Conservation (phyloP, 1,284 basidiomycete species). For the Flammula alnicola region DNA sequence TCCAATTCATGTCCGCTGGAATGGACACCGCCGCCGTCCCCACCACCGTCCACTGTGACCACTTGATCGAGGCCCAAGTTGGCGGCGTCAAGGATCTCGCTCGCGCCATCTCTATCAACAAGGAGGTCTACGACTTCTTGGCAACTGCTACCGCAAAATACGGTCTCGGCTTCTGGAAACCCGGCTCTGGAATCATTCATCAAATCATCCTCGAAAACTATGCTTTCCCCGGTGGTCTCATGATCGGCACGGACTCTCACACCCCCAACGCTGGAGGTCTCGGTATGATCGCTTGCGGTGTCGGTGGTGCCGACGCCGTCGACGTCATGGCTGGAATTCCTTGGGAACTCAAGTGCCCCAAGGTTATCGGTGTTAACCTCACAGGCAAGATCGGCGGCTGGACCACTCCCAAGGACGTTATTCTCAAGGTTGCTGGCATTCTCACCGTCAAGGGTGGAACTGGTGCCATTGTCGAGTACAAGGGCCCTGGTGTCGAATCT, state of each 20-base stretch:
- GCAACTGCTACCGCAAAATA: slow-evolving; percentile 97
- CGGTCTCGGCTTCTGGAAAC: slow-evolving; percentile 99
- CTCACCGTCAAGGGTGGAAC: slow-evolving; percentile 98
- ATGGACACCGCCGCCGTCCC: slow-evolving; percentile 98
- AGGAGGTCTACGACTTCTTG: slow-evolving; percentile 99
- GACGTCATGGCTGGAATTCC: slow-evolving; percentile 98
- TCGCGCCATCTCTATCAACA: slow-evolving; percentile 94
- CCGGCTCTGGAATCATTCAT: slow-evolving; percentile 98
- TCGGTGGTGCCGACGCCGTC: slow-evolving; percentile 99
- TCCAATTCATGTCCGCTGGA: slow-evolving; percentile 99
- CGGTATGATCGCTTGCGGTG: slow-evolving; percentile 98
- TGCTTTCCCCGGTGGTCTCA: slow-evolving; percentile 97
- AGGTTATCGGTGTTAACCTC: slow-evolving; percentile 97
- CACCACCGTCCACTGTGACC: slow-evolving; percentile 98
- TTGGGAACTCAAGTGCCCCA: slow-evolving; percentile 99
- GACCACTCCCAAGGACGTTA: slow-evolving; percentile 98
- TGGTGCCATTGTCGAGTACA: slow-evolving; percentile 96
- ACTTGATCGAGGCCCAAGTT: slow-evolving; percentile 98
- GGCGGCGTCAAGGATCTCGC: slow-evolving; percentile 94
- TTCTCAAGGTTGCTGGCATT: slow-evolving; percentile 97
- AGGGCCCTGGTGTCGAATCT: slow-evolving; percentile 91
- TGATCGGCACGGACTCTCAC: slow-evolving; percentile 99
- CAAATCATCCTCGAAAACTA: slow-evolving; percentile 99
- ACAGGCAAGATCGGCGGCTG: slow-evolving; percentile 95
- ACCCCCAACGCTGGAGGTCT: slow-evolving; percentile 99